Percentiles rank a stretch among this genome's conserved stretches.
Evolutionary conservation across 2,329 filamentous ascomycete genomes (phyloP).

Genomic region (Colletotrichum abscissum): DNA sequence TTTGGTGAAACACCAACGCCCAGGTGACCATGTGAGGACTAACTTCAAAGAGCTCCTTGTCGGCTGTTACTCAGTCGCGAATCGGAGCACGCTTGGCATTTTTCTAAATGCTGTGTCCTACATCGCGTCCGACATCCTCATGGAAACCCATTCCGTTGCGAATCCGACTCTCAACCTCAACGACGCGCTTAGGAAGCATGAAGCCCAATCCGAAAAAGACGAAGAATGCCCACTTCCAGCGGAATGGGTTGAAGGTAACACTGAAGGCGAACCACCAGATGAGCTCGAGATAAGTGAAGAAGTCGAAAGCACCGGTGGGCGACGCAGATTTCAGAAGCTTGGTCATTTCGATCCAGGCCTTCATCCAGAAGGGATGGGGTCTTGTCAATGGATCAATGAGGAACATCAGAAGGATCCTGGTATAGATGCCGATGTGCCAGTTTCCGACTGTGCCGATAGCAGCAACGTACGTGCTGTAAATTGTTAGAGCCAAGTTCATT

Average conservation of each 20-base stretch:
- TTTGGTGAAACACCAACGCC: not conserved
- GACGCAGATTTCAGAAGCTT: conserved; percentile 74
- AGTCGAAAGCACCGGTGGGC: conserved; percentile 84
- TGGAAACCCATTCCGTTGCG: conserved; percentile 62
- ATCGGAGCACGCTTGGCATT: not conserved
- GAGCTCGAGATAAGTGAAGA: conserved; percentile 88
- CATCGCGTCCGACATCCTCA: conserved; percentile 42
- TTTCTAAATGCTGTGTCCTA: conserved; percentile 46
- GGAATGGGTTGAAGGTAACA: conserved; percentile 82
- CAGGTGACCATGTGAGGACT: not conserved
- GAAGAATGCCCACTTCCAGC: conserved; percentile 91
- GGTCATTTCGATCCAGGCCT: conserved; percentile 89
- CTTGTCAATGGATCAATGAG: conserved; percentile 81
- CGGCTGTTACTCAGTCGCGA: not conserved
- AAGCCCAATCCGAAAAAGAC: conserved; percentile 82
- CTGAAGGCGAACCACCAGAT: conserved; percentile 89
- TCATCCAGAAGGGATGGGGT: conserved; percentile 80
- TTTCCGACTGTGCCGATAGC: conserved; percentile 87
- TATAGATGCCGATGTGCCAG: conserved; percentile 92
- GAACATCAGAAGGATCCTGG: conserved; percentile 87
- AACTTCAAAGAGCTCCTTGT: not conserved
- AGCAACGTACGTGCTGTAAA: conserved; percentile 78
- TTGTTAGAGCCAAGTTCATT: not conserved
- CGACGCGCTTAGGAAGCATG: conserved; percentile 72
- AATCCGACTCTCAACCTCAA: conserved; percentile 72